phyloP scores from a whole-genome alignment of 2,329 filamentous ascomycete genomes.

The Nemania sp. region DNA sequence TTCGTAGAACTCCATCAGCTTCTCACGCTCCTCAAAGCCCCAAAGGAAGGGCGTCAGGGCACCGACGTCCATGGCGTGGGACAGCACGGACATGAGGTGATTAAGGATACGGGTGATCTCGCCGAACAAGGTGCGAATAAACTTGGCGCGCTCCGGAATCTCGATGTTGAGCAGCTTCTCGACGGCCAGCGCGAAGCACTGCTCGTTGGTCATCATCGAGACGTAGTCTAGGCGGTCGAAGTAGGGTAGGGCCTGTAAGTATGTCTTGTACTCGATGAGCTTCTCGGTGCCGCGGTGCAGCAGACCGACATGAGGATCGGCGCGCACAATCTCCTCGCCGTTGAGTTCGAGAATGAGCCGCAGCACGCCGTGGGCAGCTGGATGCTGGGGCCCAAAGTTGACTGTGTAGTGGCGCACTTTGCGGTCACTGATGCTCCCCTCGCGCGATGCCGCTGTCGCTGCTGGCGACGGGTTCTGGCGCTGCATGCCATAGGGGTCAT shows the following conservation, averaged over 20 bases:
- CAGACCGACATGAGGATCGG: conserved; percentile 94
- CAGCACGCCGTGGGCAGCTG: conserved; percentile 96
- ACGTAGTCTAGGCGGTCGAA: conserved; percentile 99
- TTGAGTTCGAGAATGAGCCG: conserved; percentile 96
- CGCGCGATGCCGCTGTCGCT: conserved; percentile 50
- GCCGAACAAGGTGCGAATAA: conserved; percentile 91
- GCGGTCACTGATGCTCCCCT: conserved; percentile 60
- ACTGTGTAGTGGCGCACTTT: conserved; percentile 99
- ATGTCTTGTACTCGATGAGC: conserved; percentile 99
- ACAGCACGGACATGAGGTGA: conserved; percentile 96
- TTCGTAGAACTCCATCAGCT: conserved; percentile 99
- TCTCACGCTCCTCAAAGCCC: conserved; percentile 99
- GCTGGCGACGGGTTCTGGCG: conserved; percentile 46
- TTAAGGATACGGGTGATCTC: conserved; percentile 94
- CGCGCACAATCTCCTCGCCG: conserved; percentile 95
- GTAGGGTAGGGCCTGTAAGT: conserved; percentile 96
- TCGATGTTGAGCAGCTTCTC: conserved; percentile 98
- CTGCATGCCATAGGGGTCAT: conserved; percentile 53
- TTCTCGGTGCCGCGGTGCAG: conserved; percentile 98
- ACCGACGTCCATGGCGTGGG: conserved; percentile 98
- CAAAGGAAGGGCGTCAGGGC: conserved; percentile 97
- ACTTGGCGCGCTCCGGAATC: conserved; percentile 93
- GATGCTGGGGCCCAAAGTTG: conserved; percentile 99
- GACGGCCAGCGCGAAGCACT: conserved; percentile 92
- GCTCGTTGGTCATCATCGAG: conserved; percentile 99